Evolutionary conservation across 163 green algal species (phyloP), one percentile per base, ranked within the genome.

Genomic region (Scenedesmus sp.): DNA sequence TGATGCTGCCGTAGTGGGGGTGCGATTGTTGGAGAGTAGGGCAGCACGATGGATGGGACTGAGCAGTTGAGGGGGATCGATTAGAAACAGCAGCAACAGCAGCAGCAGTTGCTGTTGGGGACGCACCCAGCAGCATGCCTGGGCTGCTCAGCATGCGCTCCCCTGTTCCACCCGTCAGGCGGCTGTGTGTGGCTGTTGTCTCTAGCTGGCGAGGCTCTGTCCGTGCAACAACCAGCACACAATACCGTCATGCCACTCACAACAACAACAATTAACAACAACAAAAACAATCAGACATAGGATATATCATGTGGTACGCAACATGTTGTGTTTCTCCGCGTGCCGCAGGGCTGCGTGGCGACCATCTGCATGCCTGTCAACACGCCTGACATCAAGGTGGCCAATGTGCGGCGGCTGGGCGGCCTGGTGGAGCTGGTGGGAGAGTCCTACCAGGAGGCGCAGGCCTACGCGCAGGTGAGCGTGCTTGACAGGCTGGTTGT

Each of bases 341-440:
- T 55, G 4, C 12, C 60, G 57, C 94, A 98, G 96, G 96, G 97
- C 67, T 99, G 97, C 94, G 93, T 93, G 20, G 97, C 98, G 8
- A 94, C 97, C 83, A 99, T 99, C 92, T 98, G 96, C 96, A 99
- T 99, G 98, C 98, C 98, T 10, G 93, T 97, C 12, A 99, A 95
- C 77, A 99, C 98, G 0, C 98, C 98, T 1, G 95, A 95, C 79
- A 99, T 99, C 95, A 99, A 99, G 94, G 95, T 96, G 7, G 91
- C 87, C 57, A 96, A 95, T 23, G 98, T 99, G 74, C 90, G 96
- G 93, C 93, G 95, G 52, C 94, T 99, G 73, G 98, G 98, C 1
- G 98, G 96, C 12, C 95, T 93, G 16, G 98, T 99, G 76, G 96
- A 98, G 92, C 95, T 99, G 83, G 96, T 98, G 23, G 98, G 98